Evolutionary conservation across 495 filamentous ascomycete genomes (phyloP), one percentile per base, ranked within the genome.

Genomic region (Aspergillus indologenus): DNA sequence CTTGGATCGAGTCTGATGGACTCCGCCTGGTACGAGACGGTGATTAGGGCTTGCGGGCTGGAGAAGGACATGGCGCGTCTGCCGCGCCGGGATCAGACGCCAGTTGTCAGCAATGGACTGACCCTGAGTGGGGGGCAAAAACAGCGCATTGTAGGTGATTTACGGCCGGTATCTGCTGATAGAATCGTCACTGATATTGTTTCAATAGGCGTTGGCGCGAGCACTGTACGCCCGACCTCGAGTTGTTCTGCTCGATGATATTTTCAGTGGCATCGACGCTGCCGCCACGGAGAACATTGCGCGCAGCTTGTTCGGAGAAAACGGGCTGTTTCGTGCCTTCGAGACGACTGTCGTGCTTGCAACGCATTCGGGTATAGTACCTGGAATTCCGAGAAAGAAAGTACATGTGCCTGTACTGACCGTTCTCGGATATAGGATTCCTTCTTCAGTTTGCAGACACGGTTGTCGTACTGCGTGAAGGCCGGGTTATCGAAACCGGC

Each of bases 91-190:
- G 91, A 94, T 61, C 63, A 75, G 53, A 92, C 90, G 0, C 84
- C 89, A 66, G 90, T 93, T 60, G 91, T 90, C 17, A 89, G 91
- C 64, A 80, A 87, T 20, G 91, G 91, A 24, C 88, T 91, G 61
- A 90, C 86, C 1, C 82, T 94, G 5, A 91, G 88, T 45, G 91
- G 91, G 43, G 91, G 91, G 3, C 91, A 94, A 68, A 92, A 91
- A 63, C 88, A 92, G 65, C n/a, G 49, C 3, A 44, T 55, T n/a
- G 50, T 59, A 45, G 1, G 56, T 23, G 18, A 51, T n/a, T n/a
- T 5, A n/a, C 17, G 0, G 7, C 29, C 12, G 17, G 1, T 14
- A 8, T 2, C 14, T 1, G 1, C 5, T 19, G 11, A n/a, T 12
- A 9, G 11, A 20, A 11, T 20, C 17, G 40, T 46, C 5, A 17